Conservation (phyloP, 495 filamentous ascomycete species). For the Aspergillus ostianus region DNA sequence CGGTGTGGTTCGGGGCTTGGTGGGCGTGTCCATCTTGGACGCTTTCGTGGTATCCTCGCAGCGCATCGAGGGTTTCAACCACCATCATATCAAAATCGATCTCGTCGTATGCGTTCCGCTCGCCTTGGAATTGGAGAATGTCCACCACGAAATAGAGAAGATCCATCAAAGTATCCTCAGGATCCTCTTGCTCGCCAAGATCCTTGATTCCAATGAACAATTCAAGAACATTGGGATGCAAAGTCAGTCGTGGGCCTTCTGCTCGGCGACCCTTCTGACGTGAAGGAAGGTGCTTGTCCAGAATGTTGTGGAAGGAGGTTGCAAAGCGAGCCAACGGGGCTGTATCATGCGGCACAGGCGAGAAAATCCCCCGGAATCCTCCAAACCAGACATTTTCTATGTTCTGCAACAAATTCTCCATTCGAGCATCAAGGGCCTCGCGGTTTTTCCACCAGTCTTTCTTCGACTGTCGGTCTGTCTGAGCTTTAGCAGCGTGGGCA, state of each 20-base stretch:
- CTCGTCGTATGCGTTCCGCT: slow-evolving; percentile 96
- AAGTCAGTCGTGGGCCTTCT: slow-evolving; percentile 49
- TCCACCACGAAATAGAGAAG: slow-evolving; percentile 95
- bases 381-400: slow-evolving; percentile 94
- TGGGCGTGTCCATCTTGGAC: slow-evolving; percentile 41
- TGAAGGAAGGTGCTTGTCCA: slow-evolving; percentile 88
- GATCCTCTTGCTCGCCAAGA: slow-evolving; percentile 63
- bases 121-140: slow-evolving; percentile 93
- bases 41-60: slow-evolving; percentile 72
- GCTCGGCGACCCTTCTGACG: slow-evolving; percentile 61
- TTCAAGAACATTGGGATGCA: slow-evolving; percentile 78
- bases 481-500: slow-evolving; percentile 67
- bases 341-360: slow-evolving; percentile 58
- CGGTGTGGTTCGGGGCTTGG: slow-evolving; percentile 76
- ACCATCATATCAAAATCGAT: slow-evolving; percentile 92
- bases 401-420: slow-evolving; percentile 75
- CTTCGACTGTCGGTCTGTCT: slow-evolving; percentile 61
- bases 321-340: slow-evolving; percentile 71
- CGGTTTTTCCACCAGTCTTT: slow-evolving; percentile 86
- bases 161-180: slow-evolving; percentile 84
- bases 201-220: slow-evolving; percentile 84
- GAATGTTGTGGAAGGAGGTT: slow-evolving; percentile 71
- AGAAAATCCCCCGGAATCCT: slow-evolving; percentile 89
- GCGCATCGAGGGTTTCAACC: slow-evolving; percentile 76
- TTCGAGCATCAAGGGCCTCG: slow-evolving; percentile 70